Percentiles rank a stretch among this genome's conserved stretches.
Evolutionary conservation across 257 asterid species (phyloP).

Genomic region (Linderniella brevidens): DNA sequence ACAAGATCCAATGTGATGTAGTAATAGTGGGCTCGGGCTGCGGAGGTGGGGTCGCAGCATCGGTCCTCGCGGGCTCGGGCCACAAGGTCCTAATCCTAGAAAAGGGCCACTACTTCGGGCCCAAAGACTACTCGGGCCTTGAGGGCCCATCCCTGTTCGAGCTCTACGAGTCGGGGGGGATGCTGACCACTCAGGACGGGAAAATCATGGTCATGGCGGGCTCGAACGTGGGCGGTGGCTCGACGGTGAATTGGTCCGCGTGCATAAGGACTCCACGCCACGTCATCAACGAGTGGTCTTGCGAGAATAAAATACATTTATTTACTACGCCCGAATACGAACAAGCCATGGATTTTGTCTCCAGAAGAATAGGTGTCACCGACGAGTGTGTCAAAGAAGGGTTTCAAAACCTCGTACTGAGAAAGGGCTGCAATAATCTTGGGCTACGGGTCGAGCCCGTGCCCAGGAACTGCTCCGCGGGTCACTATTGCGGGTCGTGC

Average conservation of each 20-base stretch:
- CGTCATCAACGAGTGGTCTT: constrained; percentile 66
- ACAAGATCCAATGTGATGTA: constrained; percentile 56
- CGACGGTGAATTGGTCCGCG: constrained; percentile 77
- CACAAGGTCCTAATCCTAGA: constrained; percentile 64
- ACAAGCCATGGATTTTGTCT: constrained; percentile 67
- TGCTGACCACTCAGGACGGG: constrained; percentile 51
- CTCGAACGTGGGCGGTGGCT: constrained; percentile 66
- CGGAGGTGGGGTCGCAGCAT: constrained; percentile 87
- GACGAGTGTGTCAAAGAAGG: constrained; percentile 39
- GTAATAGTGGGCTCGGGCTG: constrained; percentile 86
- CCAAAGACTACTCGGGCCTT: constrained; percentile 65
- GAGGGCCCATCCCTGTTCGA: constrained; percentile 67
- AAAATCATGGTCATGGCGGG: constrained; percentile 64
- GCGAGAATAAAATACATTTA: constrained; percentile 25
- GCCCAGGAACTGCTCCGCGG: constrained; percentile 50
- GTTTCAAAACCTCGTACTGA: constrained; percentile 52
- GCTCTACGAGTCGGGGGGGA: constrained; percentile 55
- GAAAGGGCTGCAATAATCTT: constrained; percentile 55
- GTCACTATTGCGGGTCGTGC: constrained; percentile 85
- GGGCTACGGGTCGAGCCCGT: constrained; percentile 38
- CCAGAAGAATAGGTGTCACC: constrained; percentile 64
- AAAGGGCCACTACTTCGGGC: constrained; percentile 70
- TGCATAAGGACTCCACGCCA: constrained; percentile 59
- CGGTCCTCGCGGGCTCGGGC: constrained; percentile 62
- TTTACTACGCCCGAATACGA: constrained; percentile 37